A percentile compares a stretch with the other conserved stretches of the same genome.
phyloP scores from a whole-genome alignment of 371 early-diverging fungal genomes.

The Mucor sp. region DNA sequence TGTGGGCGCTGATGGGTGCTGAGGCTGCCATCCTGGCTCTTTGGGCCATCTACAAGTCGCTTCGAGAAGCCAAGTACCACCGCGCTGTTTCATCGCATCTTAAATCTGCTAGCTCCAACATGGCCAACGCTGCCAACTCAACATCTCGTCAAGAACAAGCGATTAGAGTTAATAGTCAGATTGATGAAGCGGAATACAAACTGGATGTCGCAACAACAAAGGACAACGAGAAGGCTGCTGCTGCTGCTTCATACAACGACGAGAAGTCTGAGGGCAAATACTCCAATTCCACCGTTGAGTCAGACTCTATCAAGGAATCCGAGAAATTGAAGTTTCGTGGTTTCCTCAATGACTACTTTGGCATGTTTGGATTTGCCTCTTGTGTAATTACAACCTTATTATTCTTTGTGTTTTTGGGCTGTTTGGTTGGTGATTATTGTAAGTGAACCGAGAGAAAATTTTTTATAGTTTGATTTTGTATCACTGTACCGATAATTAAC shows the following conservation, averaged over 20 bases:
- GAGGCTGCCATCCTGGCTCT: slow-evolving; percentile 41
- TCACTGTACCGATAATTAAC: slow-evolving; percentile 7
- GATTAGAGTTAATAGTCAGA: neutral
- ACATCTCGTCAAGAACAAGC: neutral
- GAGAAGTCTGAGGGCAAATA: neutral
- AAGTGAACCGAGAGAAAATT: slow-evolving; percentile 22
- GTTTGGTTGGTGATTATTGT: slow-evolving; percentile 77
- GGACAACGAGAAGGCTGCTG: slow-evolving; percentile 11
- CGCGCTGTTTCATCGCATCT: slow-evolving; percentile 6
- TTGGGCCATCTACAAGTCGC: slow-evolving; percentile 47
- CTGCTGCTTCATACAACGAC: neutral
- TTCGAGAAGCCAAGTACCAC: slow-evolving; percentile 20
- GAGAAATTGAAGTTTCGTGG: slow-evolving; percentile 64
- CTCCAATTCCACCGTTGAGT: slow-evolving; percentile 12
- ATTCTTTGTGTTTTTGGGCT: slow-evolving; percentile 67
- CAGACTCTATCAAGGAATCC: slow-evolving; percentile 38
- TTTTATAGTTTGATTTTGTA: slow-evolving; percentile 1
- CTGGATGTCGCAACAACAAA: neutral
- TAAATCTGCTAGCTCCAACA: neutral
- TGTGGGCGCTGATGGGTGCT: slow-evolving; percentile 44
- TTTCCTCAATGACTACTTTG: slow-evolving; percentile 60
- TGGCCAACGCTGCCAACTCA: neutral
- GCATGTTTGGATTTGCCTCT: slow-evolving; percentile 53
- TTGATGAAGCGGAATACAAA: slow-evolving; percentile 23
- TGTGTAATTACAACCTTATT: slow-evolving; percentile 57